Base-by-base conservation (phyloP, 495 filamentous ascomycete species). In the Tuber magnatum region DNA sequence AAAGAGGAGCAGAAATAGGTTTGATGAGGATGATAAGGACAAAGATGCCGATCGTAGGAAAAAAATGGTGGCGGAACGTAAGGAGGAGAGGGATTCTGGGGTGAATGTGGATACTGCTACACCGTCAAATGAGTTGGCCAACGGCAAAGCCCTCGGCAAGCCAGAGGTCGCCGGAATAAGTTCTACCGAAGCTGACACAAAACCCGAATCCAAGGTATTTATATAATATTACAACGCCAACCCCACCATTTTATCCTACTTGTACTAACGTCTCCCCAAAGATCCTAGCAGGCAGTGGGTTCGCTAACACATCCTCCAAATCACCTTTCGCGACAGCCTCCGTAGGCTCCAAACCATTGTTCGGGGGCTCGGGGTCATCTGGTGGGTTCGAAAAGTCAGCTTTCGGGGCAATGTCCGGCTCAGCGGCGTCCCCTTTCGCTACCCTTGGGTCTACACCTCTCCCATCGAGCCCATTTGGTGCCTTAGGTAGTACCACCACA, bases 331-430 rank as follows among this genome's bases (percentile, higher is more conserved):
- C 81, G n/a, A 78, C 78, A 40, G 73, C 81, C 56, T 74, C 78
- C 71, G 76, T 61, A 9, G 46, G 73, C 56, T 70, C 71, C 32
- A 79, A 74, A 14, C 80, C 81, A 35, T 73, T 82, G 68, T 82
- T 82, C 56, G 81, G 81, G 28, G 78, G 78, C 70, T 71, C 78
- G 20, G 73, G 40, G n/a, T 69, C 80, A 22, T 72, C 69, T 8
- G 81, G 77, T 51, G 51, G 76, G 7, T 91, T 91, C 77, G 87
- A 88, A 71, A 81, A 87, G 24, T 91, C 90, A 14, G 86, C 86
- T 22, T 85, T 91, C 77, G 84, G 88, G 48, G 61, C 78, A 10
- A 56, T 82, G 65, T 73, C 81, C 12, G 73, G 75, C 40, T 76
- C 80, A 28, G 48, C 75, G 8, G 65, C 81, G 70, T 82, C 81